These are phyloP conservation scores for Paramecium sonneborni DNA, from an alignment of 73 alveolate species.

Conservation along the genomic window DNA sequence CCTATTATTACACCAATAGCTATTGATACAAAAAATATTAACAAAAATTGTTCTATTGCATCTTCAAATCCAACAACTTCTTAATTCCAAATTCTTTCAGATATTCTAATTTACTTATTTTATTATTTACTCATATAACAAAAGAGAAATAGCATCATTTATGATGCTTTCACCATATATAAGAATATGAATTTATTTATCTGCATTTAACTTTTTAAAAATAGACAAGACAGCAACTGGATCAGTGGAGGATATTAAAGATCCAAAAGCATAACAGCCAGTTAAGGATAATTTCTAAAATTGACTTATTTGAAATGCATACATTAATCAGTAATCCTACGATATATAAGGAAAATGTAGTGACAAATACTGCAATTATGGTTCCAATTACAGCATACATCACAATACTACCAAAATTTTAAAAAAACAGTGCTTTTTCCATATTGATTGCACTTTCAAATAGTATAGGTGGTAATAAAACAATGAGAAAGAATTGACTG, in stretches of 20 bases:
- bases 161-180: conserved; percentile 91
- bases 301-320: not conserved
- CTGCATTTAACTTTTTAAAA: conserved; percentile 77
- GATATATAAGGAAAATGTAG: conserved; percentile 51
- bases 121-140: conserved; percentile 34
- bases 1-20: conserved; percentile 56
- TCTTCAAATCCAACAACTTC: not conserved
- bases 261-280: conserved; percentile 82
- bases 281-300: conserved; percentile 63
- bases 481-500: conserved; percentile 71
- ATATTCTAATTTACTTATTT: not conserved
- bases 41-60: conserved; percentile 32
- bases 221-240: conserved; percentile 90
- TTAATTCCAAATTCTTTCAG: not conserved
- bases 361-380: conserved; percentile 72
- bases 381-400: conserved; percentile 88
- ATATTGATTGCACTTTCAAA: conserved; percentile 87
- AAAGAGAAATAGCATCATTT: conserved; percentile 86
- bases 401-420: conserved; percentile 82
- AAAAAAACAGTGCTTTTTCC: conserved; percentile 80
- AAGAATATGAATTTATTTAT: conserved; percentile 70
- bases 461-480: conserved; percentile 81
- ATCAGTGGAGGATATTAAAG: conserved; percentile 89
- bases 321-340: conserved; percentile 13
- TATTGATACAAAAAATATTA: conserved; percentile 25